Evolutionary conservation across 2,329 filamentous ascomycete species (phyloP), one percentile per base, ranked within the genome.

Genomic region (Thielaviopsis punctulata): DNA sequence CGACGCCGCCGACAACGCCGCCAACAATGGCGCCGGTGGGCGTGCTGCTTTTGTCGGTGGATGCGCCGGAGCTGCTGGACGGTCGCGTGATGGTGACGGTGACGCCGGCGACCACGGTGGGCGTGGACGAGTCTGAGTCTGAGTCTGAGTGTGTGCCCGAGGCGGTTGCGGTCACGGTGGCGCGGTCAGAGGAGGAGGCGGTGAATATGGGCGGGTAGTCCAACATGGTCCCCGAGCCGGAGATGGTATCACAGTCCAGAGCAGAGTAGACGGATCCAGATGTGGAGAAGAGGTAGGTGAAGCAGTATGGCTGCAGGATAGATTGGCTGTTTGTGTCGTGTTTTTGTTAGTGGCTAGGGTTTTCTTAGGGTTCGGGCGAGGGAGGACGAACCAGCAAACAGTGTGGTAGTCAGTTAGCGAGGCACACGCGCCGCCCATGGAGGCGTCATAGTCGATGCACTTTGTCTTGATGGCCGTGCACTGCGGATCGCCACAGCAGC

Each of bases 11-110:
- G 18, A 51, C 24, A 19, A 41, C 49, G 18, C 49, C 49, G 25
- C 49, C 49, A 19, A 62, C 69, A 44, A 75, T 73, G 15, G 70
- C 64, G 4, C 68, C 71, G 10, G 66, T 59, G 49, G 63, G 62
- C 6, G 62, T 59, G n/a, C 57, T 58, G 52, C 52, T 47, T 51
- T 52, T 15, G 53, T 9, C 39, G 52, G 48, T 12, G 39, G 25
- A 39, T 53, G 45, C 12, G 54, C 23, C 18, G 56, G 48, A 3
- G 56, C 41, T 45, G 41, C 18, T 45, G 41, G 18, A 12, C n/a
- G n/a, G n/a, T 2, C 7, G 18, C 2, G 18, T 45, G 18, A 45
- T 45, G 12, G 18, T 45, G 5, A 45, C 41, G 41, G 30, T 36
- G 13, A n/a, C 30, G 30, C 30, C 30, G 30, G 13, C 30, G n/a